phyloP scores from a whole-genome alignment of 345 rosid genomes.

The Kandelia obovata region DNA sequence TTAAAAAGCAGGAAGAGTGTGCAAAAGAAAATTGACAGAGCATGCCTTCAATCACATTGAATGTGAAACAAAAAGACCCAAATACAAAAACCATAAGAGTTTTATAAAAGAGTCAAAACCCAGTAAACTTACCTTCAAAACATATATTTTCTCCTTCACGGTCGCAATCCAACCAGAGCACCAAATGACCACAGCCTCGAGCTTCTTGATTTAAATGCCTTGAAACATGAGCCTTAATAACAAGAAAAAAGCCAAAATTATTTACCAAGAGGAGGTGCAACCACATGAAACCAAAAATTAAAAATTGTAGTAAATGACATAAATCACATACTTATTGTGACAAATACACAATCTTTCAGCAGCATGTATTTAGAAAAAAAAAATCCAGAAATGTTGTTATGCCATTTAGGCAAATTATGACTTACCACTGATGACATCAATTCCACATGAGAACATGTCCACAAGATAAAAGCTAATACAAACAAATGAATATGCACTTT shows the following conservation, averaged over 20 bases:
- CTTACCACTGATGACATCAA: not conserved
- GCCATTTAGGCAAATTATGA: not conserved
- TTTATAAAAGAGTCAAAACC: not conserved
- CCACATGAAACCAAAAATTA: too few species aligned
- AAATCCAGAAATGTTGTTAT: not conserved
- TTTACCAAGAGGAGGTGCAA: not conserved
- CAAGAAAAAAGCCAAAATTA: slow-evolving; percentile 13
- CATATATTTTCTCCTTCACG: slow-evolving; percentile 99
- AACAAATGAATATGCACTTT: not conserved
- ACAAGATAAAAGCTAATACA: too few species aligned
- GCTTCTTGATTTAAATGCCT: slow-evolving; percentile 93
- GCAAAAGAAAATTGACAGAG: too few species aligned
- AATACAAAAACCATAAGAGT: not conserved
- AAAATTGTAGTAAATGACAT: too few species aligned
- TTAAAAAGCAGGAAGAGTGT: too few species aligned
- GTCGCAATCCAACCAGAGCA: slow-evolving; percentile 95
- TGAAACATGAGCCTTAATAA: slow-evolving; percentile 64
- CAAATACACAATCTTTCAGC: not conserved
- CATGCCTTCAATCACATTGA: too few species aligned
- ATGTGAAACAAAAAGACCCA: not conserved
- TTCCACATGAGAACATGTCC: not conserved
- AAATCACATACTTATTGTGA: too few species aligned
- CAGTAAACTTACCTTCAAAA: slow-evolving; percentile 63
- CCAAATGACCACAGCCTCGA: slow-evolving; percentile 74
- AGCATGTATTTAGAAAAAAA: not conserved